Evolutionary conservation across 257 asterid genomes (phyloP).

Genomic region (Cruciata laevipes): DNA sequence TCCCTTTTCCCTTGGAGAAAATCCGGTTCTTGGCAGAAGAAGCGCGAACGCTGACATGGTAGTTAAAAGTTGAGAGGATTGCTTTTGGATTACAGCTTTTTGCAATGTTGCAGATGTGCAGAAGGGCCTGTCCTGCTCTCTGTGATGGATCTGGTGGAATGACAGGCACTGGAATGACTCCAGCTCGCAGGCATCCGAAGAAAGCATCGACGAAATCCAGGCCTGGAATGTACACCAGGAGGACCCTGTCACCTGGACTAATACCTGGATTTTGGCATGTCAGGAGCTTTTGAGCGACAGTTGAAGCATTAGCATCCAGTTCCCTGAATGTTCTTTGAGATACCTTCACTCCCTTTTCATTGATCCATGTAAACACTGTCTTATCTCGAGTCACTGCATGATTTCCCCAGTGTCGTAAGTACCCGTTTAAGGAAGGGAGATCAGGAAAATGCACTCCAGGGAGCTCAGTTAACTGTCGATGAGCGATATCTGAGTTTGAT

Average conservation of each 20-base stretch:
- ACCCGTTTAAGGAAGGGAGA: constrained; percentile 39
- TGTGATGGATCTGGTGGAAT: constrained; percentile 57
- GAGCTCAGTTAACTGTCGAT: constrained; percentile 27
- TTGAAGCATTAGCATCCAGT: constrained; percentile 41
- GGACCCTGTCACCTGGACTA: constrained; percentile 47
- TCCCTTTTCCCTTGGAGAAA: constrained; percentile 23
- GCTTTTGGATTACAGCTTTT: constrained; percentile 52
- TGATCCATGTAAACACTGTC: constrained; percentile 52
- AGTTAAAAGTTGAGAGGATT: constrained; percentile 50
- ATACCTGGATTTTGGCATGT: constrained; percentile 31
- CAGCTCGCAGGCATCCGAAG: constrained; percentile 59
- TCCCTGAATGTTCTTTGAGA: constrained; percentile 45
- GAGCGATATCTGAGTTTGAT: constrained; percentile 17
- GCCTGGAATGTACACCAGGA: constrained; percentile 51
- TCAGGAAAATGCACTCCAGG: constrained; percentile 40
- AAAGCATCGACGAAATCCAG: constrained; percentile 63
- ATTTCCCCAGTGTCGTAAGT: constrained; percentile 51
- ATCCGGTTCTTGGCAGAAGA: constrained; percentile 38
- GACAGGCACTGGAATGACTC: constrained; percentile 52
- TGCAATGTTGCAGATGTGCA: constrained; percentile 49
- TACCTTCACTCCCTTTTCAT: constrained; percentile 44
- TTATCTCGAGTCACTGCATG: constrained; percentile 30
- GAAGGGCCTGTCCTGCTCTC: constrained; percentile 50
- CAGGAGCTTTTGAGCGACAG: constrained; percentile 31
- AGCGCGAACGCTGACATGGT: constrained; percentile 46